Conservation (phyloP, 1,284 basidiomycete genomes). For the Marasmius oreades region DNA sequence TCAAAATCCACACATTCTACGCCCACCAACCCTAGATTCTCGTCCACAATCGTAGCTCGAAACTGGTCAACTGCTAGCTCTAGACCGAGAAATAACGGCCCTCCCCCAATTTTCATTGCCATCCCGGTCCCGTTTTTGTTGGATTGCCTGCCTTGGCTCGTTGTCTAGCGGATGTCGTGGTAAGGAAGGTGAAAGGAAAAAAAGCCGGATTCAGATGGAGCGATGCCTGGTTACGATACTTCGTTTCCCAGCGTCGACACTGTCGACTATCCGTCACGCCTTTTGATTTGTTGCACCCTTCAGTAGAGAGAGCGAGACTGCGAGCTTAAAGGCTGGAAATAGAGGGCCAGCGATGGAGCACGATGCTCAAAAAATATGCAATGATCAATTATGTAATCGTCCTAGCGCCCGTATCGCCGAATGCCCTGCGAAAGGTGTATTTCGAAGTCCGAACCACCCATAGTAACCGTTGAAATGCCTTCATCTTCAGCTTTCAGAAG, state of each 20-base stretch:
- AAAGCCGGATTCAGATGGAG: background rate
- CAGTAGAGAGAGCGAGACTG: too few relatives aligned
- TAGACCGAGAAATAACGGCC: slow-evolving; percentile 64
- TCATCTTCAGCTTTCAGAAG: background rate
- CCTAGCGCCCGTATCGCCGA: too few relatives aligned
- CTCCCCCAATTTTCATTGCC: slow-evolving; percentile 1
- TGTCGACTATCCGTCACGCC: background rate
- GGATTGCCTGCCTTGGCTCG: background rate
- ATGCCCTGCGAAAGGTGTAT: too few relatives aligned
- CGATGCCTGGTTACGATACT: background rate
- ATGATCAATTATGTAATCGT: too few relatives aligned
- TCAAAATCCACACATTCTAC: slow-evolving; percentile 25
- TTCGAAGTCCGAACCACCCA: too few relatives aligned
- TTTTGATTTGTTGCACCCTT: background rate
- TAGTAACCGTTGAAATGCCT: too few relatives aligned
- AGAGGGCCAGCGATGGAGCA: too few relatives aligned
- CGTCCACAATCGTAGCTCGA: slow-evolving; percentile 75
- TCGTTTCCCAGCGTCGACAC: background rate
- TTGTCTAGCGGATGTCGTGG: background rate
- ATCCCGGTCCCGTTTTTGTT: background rate
- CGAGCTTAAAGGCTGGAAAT: too few relatives aligned
- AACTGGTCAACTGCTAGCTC: slow-evolving; percentile 80
- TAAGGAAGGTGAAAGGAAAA: background rate
- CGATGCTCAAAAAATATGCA: too few relatives aligned
- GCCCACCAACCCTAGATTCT: slow-evolving; percentile 78